These are phyloP conservation scores for Globisporangium radiosum DNA, from an alignment of 352 stramenopile genomes.

Conservation along the genomic window DNA sequence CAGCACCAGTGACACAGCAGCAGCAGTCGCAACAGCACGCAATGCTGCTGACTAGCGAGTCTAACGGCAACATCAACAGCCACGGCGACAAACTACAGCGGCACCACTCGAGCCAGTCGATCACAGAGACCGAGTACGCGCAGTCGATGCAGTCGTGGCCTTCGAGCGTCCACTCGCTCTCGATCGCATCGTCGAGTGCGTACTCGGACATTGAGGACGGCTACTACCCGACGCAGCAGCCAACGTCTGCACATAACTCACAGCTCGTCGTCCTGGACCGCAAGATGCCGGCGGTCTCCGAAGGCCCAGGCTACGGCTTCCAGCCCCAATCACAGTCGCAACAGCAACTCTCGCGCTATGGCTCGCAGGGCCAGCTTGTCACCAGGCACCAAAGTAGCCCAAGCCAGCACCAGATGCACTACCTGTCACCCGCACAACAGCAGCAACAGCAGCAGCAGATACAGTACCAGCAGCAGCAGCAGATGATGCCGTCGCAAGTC, in stretches of 20 bases:
- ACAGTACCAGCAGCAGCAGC: conserved; percentile 15
- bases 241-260: conserved; percentile 10
- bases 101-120: conserved; percentile 21
- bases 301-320: conserved; percentile 17
- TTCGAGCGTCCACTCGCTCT: conserved; percentile 23
- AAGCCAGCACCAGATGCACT: conserved; percentile 14
- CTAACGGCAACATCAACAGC: conserved; percentile 6
- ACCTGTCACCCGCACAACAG: conserved; percentile 12
- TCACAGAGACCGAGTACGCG: conserved; percentile 52
- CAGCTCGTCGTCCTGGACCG: conserved; percentile 17
- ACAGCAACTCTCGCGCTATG: conserved; percentile 11
- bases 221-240: conserved; percentile 14
- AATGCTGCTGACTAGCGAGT: conserved; percentile 5
- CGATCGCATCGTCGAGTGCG: conserved; percentile 25
- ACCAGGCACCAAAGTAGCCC: too few species aligned
- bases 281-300: conserved; percentile 43
- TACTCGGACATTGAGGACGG: conserved; percentile 51
- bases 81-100: conserved; percentile 16
- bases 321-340: conserved; percentile 3
- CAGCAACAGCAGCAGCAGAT: conserved; percentile 3
- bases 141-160: conserved; percentile 48
- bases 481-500: background rate
- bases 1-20: conserved; percentile 4
- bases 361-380: conserved; percentile 10
- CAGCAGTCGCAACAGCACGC: conserved; percentile 3